phyloP scores from a whole-genome alignment of 1,284 basidiomycete species.

The Jaminaea rosea region DNA sequence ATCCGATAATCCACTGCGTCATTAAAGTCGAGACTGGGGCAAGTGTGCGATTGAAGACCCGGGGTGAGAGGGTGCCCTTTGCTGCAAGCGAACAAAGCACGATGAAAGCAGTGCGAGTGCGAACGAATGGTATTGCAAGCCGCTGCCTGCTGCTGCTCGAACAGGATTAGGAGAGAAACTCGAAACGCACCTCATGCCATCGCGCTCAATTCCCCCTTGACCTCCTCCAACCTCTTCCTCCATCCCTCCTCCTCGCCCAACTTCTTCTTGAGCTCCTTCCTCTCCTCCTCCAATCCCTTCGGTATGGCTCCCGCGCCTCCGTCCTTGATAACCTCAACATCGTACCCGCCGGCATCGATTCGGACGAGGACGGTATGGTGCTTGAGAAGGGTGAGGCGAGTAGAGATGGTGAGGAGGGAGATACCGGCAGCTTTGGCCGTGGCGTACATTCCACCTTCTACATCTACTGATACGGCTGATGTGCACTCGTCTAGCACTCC shows the following conservation, averaged over 20 bases:
- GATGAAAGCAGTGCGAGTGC: no score
- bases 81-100: no score
- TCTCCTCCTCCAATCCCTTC: constrained; percentile 47
- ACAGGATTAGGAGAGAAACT: no score
- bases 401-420: constrained; percentile 72
- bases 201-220: constrained; percentile 27
- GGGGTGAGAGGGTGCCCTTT: no score
- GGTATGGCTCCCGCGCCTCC: neutral
- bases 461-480: constrained; percentile 79
- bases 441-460: constrained; percentile 65
- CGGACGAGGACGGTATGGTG: constrained; percentile 75
- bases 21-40: no score
- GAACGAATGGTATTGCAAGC: no score
- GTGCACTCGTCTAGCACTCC: constrained; percentile 70
- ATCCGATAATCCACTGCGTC: no score
- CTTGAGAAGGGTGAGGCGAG: constrained; percentile 53
- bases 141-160: no score
- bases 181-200: no score
- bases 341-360: constrained; percentile 57
- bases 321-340: constrained; percentile 24
- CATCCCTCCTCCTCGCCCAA: constrained; percentile 44
- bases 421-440: constrained; percentile 84
- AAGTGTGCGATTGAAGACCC: no score
- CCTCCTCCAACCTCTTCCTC: constrained; percentile 38
- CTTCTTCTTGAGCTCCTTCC: constrained; percentile 33